Evolutionary conservation across 495 filamentous ascomycete species (phyloP).

Genomic region (Gamarada debralockiae): DNA sequence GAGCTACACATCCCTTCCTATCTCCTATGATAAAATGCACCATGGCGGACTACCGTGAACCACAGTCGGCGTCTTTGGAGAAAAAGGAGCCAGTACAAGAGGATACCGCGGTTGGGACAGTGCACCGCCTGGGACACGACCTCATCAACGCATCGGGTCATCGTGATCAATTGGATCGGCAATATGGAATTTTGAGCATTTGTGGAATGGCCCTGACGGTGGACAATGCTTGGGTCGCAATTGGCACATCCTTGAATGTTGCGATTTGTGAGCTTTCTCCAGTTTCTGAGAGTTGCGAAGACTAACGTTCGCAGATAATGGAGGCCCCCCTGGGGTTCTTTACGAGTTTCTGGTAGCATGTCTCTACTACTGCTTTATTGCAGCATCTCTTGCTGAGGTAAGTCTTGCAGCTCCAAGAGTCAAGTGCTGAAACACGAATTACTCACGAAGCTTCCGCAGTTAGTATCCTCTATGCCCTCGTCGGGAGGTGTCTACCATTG

Average conservation of each 20-base stretch:
- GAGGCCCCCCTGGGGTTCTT: conserved; percentile 53
- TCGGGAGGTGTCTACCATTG: conserved; percentile 82
- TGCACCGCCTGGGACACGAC: neutral
- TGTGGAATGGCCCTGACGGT: conserved; percentile 51
- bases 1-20: too few species aligned
- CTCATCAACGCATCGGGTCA: conserved; percentile 51
- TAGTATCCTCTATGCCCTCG: conserved; percentile 74
- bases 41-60: neutral
- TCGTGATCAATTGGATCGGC: conserved; percentile 48
- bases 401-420: neutral
- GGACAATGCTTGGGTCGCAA: conserved; percentile 53
- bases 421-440: neutral
- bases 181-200: conserved; percentile 49
- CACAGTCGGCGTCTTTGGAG: neutral
- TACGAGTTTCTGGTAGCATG: conserved; percentile 46
- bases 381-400: conserved; percentile 39
- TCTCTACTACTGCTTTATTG: conserved; percentile 43
- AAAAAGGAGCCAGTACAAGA: neutral
- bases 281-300: neutral
- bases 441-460: conserved; percentile 44
- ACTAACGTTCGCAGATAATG: conserved; percentile 38
- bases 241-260: conserved; percentile 48
- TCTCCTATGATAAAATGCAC: too few species aligned
- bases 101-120: neutral
- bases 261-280: conserved; percentile 42